Evolutionary conservation across 495 filamentous ascomycete species (phyloP).

Genomic region (Hypoxylon fuscum): DNA sequence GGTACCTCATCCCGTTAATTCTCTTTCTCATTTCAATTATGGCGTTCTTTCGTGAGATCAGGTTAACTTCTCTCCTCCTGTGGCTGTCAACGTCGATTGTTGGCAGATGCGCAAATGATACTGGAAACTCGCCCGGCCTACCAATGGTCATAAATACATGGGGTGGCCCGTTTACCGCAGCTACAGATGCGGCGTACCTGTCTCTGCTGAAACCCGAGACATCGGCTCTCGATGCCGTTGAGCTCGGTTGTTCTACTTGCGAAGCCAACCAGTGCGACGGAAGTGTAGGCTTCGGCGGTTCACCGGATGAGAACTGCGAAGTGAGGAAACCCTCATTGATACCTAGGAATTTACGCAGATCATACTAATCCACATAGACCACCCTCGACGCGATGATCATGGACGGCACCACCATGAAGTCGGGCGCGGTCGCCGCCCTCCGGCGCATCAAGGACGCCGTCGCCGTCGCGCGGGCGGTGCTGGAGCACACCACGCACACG

Average conservation of each 20-base stretch:
- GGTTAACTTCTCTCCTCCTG: conserved; percentile 8
- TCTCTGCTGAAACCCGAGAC: conserved; percentile 39
- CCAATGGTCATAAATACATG: conserved; percentile 59
- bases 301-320: conserved; percentile 58
- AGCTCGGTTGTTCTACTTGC: conserved; percentile 55
- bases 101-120: conserved; percentile 3
- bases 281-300: conserved; percentile 59
- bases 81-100: conserved; percentile 22
- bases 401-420: conserved; percentile 56
- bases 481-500: conserved; percentile 56
- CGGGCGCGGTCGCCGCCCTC: conserved; percentile 55
- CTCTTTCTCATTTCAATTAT: conserved; percentile 15
- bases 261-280: conserved; percentile 56
- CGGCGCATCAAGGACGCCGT: conserved; percentile 54
- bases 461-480: conserved; percentile 55
- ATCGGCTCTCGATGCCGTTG: conserved; percentile 54
- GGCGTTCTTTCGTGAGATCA: conserved; percentile 5
- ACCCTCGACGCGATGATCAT: conserved; percentile 59
- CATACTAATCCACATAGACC: conserved; percentile 36
- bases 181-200: conserved; percentile 58
- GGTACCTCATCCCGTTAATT: conserved; percentile 5
- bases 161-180: conserved; percentile 56
- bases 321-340: conserved; percentile 16
- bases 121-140: conserved; percentile 44
- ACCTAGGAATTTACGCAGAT: neutral